Evolutionary conservation across 208 protist genomes (phyloP).

Genomic region (Trypanosoma caninum): DNA sequence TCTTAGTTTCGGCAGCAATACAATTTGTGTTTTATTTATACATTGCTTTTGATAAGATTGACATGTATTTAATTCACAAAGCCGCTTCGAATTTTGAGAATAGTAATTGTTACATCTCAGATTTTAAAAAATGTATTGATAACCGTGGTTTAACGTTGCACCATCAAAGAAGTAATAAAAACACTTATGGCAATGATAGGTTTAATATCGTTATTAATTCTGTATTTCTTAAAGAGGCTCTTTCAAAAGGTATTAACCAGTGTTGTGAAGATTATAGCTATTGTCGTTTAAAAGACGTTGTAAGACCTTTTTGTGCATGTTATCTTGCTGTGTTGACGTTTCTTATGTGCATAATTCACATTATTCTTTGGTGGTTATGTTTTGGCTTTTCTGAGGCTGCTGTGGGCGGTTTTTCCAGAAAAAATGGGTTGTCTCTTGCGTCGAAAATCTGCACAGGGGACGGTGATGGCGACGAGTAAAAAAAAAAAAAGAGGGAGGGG

Average conservation of each 20-base stretch:
- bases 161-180: slow-evolving; percentile 29
- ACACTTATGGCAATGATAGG: not conserved
- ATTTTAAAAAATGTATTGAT: slow-evolving; percentile 19
- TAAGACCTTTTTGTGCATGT: slow-evolving; percentile 41
- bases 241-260: not conserved
- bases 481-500: not conserved
- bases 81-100: slow-evolving; percentile 16
- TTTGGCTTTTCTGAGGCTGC: slow-evolving; percentile 22
- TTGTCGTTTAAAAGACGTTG: slow-evolving; percentile 46
- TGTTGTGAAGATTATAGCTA: slow-evolving; percentile 55
- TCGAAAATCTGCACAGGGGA: no score
- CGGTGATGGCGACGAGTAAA: no score
- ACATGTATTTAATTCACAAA: slow-evolving; percentile 15
- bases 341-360: slow-evolving; percentile 28
- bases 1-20: slow-evolving; percentile 2
- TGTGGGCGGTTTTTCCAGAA: not conserved
- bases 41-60: not conserved
- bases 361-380: slow-evolving; percentile 31
- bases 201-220: not conserved
- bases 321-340: slow-evolving; percentile 33
- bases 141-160: no score
- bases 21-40: slow-evolving; percentile 20
- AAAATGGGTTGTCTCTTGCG: no score
- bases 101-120: slow-evolving; percentile 23
- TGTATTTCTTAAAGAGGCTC: not conserved